A percentile compares a stretch with the other conserved stretches of the same genome.
These are phyloP conservation scores for Hibiscus trionum DNA, from an alignment of 345 rosid species.

Conservation along the genomic window DNA sequence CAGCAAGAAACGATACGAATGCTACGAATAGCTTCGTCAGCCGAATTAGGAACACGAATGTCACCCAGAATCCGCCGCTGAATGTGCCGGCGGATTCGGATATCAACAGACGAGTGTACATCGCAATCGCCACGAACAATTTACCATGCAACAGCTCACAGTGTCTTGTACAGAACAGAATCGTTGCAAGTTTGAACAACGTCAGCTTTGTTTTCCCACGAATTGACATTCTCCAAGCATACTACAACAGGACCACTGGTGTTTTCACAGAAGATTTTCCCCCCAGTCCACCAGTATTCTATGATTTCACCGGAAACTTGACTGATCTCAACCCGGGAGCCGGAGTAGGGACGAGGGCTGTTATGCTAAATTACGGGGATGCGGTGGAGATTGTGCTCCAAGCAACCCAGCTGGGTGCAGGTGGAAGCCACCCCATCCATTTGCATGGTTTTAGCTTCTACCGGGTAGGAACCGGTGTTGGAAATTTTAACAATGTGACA, in stretches of 20 bases:
- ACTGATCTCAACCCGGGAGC: background rate
- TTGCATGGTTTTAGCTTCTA: constrained; percentile 31
- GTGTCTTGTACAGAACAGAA: background rate
- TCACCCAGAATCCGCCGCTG: background rate
- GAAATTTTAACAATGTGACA: constrained; percentile 20
- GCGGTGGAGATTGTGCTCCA: constrained; percentile 25
- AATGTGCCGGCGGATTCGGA: background rate
- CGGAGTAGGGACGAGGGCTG: constrained; percentile 4
- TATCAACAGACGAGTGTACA: background rate
- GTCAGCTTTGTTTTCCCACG: background rate
- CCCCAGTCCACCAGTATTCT: constrained; percentile 1
- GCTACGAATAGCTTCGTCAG: background rate
- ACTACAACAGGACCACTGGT: background rate
- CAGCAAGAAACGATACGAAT: background rate
- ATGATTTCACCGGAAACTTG: constrained; percentile 14
- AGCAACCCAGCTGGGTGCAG: constrained; percentile 10
- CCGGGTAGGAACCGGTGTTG: constrained; percentile 16
- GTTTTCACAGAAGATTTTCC: constrained; percentile 19
- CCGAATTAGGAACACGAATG: constrained; percentile 13
- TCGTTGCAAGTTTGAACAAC: background rate
- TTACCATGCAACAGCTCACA: constrained; percentile 6
- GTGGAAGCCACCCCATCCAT: constrained; percentile 31
- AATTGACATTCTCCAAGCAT: constrained; percentile 15
- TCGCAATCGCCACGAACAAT: constrained; percentile 11
- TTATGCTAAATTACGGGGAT: constrained; percentile 18